Percentiles rank a stretch among this genome's conserved stretches.
Conservation (phyloP, 2,329 filamentous ascomycete genomes). For the Pestalotiopsis sp. region DNA sequence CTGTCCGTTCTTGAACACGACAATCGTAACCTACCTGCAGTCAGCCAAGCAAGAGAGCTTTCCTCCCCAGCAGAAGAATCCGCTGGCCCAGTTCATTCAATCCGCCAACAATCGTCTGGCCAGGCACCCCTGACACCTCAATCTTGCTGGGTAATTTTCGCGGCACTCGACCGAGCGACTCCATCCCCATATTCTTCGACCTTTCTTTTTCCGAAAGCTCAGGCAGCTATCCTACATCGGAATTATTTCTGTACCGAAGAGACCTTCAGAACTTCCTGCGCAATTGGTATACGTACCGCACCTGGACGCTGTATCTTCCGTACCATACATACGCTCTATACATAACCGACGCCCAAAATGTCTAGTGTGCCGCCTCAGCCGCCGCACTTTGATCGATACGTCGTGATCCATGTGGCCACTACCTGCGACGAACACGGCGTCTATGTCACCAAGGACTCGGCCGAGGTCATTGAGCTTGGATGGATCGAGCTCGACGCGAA, state of each 20-base stretch:
- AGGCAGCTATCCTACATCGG: slow-evolving; percentile 11
- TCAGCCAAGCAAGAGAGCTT: background rate
- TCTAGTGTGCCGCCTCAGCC: slow-evolving; percentile 54
- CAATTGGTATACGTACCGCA: background rate
- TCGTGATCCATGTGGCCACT: slow-evolving; percentile 97
- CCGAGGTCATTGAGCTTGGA: slow-evolving; percentile 97
- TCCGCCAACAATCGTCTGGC: slow-evolving; percentile 9
- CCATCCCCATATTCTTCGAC: slow-evolving; percentile 11
- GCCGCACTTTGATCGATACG: slow-evolving; percentile 88
- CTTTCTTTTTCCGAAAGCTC: slow-evolving; percentile 12
- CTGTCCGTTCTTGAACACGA: background rate
- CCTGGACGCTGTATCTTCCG: slow-evolving; percentile 12
- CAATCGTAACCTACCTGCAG: background rate
- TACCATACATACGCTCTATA: slow-evolving; percentile 20
- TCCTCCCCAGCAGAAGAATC: slow-evolving; percentile 1
- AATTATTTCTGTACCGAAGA: slow-evolving; percentile 7
- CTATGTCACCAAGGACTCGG: slow-evolving; percentile 98
- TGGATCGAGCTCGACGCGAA: slow-evolving; percentile 96
- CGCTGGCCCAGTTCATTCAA: background rate
- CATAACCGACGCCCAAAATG: slow-evolving; percentile 35
- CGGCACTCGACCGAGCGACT: slow-evolving; percentile 10
- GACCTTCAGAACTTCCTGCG: background rate
- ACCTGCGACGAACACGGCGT: slow-evolving; percentile 99
- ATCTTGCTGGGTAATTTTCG: slow-evolving; percentile 6
- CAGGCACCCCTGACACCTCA: slow-evolving; percentile 12